These are phyloP conservation scores for Phytophthora foliorum DNA, from an alignment of 352 stramenopile species.

Conservation along the genomic window DNA sequence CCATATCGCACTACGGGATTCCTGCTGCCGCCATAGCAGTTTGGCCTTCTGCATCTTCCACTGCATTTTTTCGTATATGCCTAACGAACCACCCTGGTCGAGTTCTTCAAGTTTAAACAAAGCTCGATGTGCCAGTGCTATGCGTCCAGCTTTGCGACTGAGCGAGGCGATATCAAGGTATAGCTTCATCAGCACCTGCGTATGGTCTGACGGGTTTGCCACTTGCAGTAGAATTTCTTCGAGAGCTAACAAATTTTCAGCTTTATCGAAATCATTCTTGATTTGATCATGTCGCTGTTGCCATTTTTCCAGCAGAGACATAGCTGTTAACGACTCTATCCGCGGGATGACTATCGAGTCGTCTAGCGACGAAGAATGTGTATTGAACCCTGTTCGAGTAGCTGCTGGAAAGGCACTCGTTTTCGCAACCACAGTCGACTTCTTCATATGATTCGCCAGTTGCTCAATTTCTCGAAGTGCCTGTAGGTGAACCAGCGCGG, in stretches of 20 bases:
- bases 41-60: constrained; percentile 86
- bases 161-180: constrained; percentile 65
- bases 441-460: constrained; percentile 31
- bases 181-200: constrained; percentile 52
- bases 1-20: constrained; percentile 80
- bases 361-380: constrained; percentile 14
- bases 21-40: constrained; percentile 80
- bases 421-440: not conserved
- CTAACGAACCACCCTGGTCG: constrained; percentile 40
- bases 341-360: not conserved
- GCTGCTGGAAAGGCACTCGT: not conserved
- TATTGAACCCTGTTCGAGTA: constrained; percentile 21
- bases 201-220: constrained; percentile 30
- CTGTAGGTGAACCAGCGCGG: constrained; percentile 63
- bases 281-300: constrained; percentile 50
- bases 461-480: constrained; percentile 75
- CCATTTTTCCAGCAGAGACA: constrained; percentile 57
- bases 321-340: constrained; percentile 11
- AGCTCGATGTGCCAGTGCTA: constrained; percentile 75
- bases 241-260: constrained; percentile 66
- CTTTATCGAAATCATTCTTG: constrained; percentile 63
- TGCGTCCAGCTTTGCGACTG: constrained; percentile 71
- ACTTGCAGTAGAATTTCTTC: constrained; percentile 71
- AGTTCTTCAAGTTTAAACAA: constrained; percentile 74
- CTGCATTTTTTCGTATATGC: constrained; percentile 53